A percentile compares a stretch with the other conserved stretches of the same genome.
Evolutionary conservation across 1,284 basidiomycete genomes (phyloP).

Genomic region (Erythrobasidium hasegawianum): DNA sequence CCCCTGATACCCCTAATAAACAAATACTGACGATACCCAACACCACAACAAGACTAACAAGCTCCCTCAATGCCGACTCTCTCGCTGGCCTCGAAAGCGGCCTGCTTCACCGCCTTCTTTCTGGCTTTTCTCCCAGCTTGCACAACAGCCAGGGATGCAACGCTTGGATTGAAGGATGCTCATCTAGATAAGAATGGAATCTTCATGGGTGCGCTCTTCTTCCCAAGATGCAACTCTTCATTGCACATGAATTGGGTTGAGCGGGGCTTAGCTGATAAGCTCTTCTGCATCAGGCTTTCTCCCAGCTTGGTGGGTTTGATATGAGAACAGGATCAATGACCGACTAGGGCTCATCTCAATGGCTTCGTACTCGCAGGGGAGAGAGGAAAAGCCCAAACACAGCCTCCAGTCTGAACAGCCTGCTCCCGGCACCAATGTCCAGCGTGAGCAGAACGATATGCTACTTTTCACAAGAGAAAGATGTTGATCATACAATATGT

Average conservation of each 20-base stretch:
- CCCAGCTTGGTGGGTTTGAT: slow-evolving; percentile 18
- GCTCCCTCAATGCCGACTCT: no score
- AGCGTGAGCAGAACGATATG: slow-evolving; percentile 15
- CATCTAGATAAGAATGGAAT: slow-evolving; percentile 37
- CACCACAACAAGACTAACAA: no score
- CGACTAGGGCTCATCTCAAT: no score
- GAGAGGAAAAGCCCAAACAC: slow-evolving; percentile 32
- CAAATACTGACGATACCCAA: no score
- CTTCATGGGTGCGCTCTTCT: slow-evolving; percentile 9
- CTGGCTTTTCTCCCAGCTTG: no score
- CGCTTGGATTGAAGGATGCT: slow-evolving; percentile 18
- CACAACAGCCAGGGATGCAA: background rate
- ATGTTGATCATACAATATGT: background rate
- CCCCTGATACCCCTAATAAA: no score
- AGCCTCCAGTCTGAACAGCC: slow-evolving; percentile 23
- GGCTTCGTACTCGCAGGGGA: no score
- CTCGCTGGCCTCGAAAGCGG: no score
- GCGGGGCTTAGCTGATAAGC: background rate
- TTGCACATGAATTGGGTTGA: background rate
- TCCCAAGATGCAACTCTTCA: background rate
- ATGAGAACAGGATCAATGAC: no score
- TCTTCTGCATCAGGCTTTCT: slow-evolving; percentile 17
- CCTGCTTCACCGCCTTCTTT: no score
- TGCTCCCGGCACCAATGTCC: slow-evolving; percentile 30
- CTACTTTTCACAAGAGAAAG: background rate